Percentiles rank a stretch among this genome's conserved stretches.
phyloP scores from a whole-genome alignment of 768 basidiomycete species.

The Sistotremastrum suecicum region DNA sequence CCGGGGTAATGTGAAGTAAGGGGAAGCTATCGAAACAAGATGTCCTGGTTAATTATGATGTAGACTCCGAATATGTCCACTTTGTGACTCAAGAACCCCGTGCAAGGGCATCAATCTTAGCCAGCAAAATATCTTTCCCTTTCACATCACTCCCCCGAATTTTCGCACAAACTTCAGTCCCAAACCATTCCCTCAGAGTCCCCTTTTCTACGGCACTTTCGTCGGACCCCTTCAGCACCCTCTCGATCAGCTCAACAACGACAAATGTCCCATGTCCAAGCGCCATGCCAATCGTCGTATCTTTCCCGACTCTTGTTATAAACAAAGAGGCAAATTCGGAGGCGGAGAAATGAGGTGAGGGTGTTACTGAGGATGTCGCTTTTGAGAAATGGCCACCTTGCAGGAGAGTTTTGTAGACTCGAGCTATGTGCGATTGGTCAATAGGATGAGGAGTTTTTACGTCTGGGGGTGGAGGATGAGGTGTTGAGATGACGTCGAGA shows the following conservation, averaged over 20 bases:
- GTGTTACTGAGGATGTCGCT: constrained; percentile 37
- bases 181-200: constrained; percentile 47
- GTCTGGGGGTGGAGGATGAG: constrained; percentile 41
- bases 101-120: constrained; percentile 29
- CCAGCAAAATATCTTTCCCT: constrained; percentile 57
- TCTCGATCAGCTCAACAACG: constrained; percentile 56
- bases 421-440: constrained; percentile 68
- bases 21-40: too few relatives aligned
- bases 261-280: constrained; percentile 56
- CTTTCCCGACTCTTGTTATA: constrained; percentile 36
- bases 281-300: constrained; percentile 41
- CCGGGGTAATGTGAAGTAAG: too few relatives aligned
- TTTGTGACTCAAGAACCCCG: neutral
- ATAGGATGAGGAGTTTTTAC: constrained; percentile 45
- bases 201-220: constrained; percentile 25
- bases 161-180: constrained; percentile 25
- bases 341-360: constrained; percentile 40
- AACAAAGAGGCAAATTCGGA: constrained; percentile 45
- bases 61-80: too few relatives aligned
- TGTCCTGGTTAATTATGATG: too few relatives aligned
- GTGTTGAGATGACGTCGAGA: constrained; percentile 35
- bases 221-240: constrained; percentile 26
- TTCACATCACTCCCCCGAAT: constrained; percentile 46
- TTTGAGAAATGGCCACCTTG: constrained; percentile 85
- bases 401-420: constrained; percentile 78